Base-by-base conservation (phyloP, 2,329 filamentous ascomycete genomes). In the Lachnellula occidentalis region DNA sequence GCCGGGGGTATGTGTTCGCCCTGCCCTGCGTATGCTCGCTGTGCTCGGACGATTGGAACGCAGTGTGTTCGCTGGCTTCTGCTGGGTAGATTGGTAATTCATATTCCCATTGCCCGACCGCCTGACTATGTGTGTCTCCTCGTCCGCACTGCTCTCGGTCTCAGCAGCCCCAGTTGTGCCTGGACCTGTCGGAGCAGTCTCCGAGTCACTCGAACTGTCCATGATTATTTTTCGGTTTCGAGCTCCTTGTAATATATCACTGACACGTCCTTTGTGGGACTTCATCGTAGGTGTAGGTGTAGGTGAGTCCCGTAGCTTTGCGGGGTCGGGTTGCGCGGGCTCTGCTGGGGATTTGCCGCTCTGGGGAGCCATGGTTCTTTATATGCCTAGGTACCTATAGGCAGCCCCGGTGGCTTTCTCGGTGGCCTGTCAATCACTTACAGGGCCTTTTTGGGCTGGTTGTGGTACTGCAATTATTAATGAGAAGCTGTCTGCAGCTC, bases 51-150 rank as follows among this genome's bases (percentile, higher is more conserved):
- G 55, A 22, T 34, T 54, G 12, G 22, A 46, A 34, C 45, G 34
- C 31, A 41, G 4, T 17, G 19, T 27, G 17, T 41, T 56, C 45
- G 21, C 48, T 43, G 41, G 19, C 41, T 17, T 45, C 42, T 48
- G 47, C 48, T 56, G 41, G 45, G 62, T 65, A 31, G 57, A 50
- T 58, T 63, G 59, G 50, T 65, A 63, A 53, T 65, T 64, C 54
- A 58, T 55, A 42, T 54, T 51, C 47, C 53, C 37, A 22, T 53
- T 48, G n/a, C 54, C 49, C 22, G 56, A 36, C 43, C 64, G 58
- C 31, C 64, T 56, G 17, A 74, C 56, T 19, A 76, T 74, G 34
- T 68, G 69, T 19, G 74, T 76, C 50, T 63, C 60, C 64, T 72
- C 68, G 53, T 70, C 67, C 22, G 68, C 67, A 55, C 65, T 66